Conservation (phyloP, 2,329 filamentous ascomycete species). For the Pseudogymnoascus sp. region DNA sequence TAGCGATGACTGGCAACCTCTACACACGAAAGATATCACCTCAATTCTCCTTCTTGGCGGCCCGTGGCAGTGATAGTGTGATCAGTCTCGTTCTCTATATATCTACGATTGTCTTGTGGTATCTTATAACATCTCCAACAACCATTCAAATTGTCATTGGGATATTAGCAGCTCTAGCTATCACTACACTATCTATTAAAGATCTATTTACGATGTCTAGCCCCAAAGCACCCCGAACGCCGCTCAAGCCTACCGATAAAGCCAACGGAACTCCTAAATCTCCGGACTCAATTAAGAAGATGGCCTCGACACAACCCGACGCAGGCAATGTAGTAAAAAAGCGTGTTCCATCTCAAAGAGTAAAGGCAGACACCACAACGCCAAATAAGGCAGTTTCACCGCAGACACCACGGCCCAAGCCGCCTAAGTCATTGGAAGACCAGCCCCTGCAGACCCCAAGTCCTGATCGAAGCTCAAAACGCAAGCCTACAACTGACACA, state of each 20-base stretch:
- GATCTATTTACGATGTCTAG: neutral
- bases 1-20: neutral
- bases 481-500: neutral
- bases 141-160: neutral
- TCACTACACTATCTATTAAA: neutral
- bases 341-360: neutral
- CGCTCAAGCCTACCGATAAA: neutral
- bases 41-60: too few species aligned
- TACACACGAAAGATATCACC: too few species aligned
- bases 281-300: conserved; percentile 18
- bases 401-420: neutral
- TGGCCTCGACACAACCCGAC: conserved; percentile 13
- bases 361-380: neutral
- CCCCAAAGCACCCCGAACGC: neutral
- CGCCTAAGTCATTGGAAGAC: conserved; percentile 14
- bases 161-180: neutral
- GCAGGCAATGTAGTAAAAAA: neutral
- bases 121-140: neutral
- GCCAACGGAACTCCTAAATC: conserved; percentile 13
- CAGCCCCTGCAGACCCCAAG: conserved; percentile 2
- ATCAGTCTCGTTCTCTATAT: neutral
- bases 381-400: neutral
- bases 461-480: neutral
- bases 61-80: neutral
- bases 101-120: neutral